Base-by-base conservation (phyloP, 257 asterid species). In the Solanum peruvianum region DNA sequence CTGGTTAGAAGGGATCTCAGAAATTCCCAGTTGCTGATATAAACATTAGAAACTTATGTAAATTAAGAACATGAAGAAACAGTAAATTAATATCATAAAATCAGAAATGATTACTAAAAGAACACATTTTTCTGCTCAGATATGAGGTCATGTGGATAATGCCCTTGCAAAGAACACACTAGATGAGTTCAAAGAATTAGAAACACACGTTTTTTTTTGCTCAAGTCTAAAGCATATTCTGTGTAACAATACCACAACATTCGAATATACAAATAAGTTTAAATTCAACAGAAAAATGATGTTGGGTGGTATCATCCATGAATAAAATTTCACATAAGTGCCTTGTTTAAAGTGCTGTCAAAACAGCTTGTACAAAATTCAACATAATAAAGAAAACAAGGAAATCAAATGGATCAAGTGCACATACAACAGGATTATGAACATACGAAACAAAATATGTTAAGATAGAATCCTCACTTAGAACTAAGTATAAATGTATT, bases 21-120 rank as follows among this genome's bases (percentile, higher is more conserved):
- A 92, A n/a, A 89, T 87, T 64, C 91, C 93, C 88, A 90, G 90
- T 78, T 93, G 87, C 98, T 94, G 92, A 33, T 39, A 88, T 75
- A 85, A 47, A 87, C 88, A 84, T 37, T 31, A 83, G 86, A 44
- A 76, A 49, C 83, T 71, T 87, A 56, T 72, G 73, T 9, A 12
- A 23, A 86, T 71, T 52, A 58, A 47, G 64, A 77, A 83, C 9
- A 41, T 49, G 35, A 77, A 77, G 60, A n/a, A 44, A 44, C 21
- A 25, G 21, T 7, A 12, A 41, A 76, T 31, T 76, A 41, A 12
- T 42, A 76, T 41, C 23, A n/a, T 76, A 44, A 41, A n/a, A 76
- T 76, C 60, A 25, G 82, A 76, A 76, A 76, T 42, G 58, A 76
- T 76, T 76, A 11, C 52, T n/a, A 41, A 6, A 41, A 70, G 42